phyloP scores from a whole-genome alignment of 129 eudicot species.

The Centaurea solstitialis region DNA sequence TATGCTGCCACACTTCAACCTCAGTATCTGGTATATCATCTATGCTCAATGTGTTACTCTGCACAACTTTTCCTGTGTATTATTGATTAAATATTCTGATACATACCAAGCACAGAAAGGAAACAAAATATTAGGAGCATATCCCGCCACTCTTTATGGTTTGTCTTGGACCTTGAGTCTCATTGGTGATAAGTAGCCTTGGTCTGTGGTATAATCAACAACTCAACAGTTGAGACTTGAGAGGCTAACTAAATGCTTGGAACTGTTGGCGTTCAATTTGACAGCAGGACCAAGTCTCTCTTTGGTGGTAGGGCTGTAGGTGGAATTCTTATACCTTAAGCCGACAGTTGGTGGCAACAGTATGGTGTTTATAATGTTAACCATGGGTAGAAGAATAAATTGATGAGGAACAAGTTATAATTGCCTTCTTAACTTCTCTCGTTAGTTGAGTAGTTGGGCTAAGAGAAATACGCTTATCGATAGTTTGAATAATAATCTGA shows the following conservation, averaged over 20 bases:
- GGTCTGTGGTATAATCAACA: background rate
- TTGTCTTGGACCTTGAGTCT: background rate
- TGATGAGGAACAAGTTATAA: background rate
- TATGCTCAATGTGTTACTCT: slow-evolving; percentile 15
- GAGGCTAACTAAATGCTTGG: background rate
- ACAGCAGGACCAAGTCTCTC: background rate
- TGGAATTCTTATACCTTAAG: background rate
- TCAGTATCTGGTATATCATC: background rate
- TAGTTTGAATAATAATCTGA: background rate
- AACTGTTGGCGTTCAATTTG: background rate
- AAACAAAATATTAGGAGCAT: background rate
- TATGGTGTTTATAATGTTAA: background rate
- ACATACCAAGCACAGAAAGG: background rate
- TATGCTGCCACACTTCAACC: background rate
- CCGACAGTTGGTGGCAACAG: background rate
- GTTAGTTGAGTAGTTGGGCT: background rate
- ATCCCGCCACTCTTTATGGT: background rate
- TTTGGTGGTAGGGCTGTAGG: background rate
- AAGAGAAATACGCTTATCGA: background rate
- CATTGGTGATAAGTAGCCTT: background rate
- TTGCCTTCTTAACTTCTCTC: background rate
- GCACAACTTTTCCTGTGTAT: background rate
- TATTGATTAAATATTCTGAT: background rate
- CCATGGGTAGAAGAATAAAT: background rate
- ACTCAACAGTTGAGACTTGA: background rate